phyloP scores from a whole-genome alignment of 306 rosid genomes.

The Glycine soja region DNA sequence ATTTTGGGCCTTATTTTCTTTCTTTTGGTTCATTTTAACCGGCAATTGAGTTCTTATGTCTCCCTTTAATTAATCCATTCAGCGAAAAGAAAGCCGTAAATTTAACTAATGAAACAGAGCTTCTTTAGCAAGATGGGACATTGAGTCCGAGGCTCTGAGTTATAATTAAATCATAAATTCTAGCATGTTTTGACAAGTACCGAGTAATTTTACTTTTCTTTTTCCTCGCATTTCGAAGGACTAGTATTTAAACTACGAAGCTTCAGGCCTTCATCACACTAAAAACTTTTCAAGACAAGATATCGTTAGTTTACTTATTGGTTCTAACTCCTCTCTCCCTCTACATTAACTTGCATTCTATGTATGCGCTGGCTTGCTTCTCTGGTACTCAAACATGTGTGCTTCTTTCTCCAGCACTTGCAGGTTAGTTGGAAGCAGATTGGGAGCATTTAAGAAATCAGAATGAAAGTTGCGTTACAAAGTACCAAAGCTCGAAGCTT shows the following conservation, averaged over 20 bases:
- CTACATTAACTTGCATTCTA: neutral
- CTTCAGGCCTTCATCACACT: neutral
- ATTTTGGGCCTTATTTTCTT: neutral
- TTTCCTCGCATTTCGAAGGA: neutral
- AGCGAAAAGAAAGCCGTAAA: neutral
- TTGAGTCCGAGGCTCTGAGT: neutral
- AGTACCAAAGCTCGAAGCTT: constrained; percentile 21
- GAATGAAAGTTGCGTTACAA: constrained; percentile 38
- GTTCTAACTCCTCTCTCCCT: neutral
- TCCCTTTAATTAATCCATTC: neutral
- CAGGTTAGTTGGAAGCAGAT: neutral
- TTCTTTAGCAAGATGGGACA: neutral
- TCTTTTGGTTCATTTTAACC: neutral
- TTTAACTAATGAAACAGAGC: neutral
- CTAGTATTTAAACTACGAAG: constrained; percentile 9
- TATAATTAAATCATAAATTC: neutral
- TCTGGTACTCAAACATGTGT: neutral
- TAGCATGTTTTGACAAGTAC: constrained; percentile 14
- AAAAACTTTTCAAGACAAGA: neutral
- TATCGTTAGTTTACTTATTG: neutral
- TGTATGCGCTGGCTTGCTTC: neutral
- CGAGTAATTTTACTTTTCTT: neutral
- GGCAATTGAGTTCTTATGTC: constrained; percentile 34
- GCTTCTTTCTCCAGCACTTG: neutral
- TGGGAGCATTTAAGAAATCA: constrained; percentile 27